Evolutionary conservation across 306 rosid species (phyloP), one percentile per base, ranked within the genome.

Genomic region (Vachellia pachyceras): DNA sequence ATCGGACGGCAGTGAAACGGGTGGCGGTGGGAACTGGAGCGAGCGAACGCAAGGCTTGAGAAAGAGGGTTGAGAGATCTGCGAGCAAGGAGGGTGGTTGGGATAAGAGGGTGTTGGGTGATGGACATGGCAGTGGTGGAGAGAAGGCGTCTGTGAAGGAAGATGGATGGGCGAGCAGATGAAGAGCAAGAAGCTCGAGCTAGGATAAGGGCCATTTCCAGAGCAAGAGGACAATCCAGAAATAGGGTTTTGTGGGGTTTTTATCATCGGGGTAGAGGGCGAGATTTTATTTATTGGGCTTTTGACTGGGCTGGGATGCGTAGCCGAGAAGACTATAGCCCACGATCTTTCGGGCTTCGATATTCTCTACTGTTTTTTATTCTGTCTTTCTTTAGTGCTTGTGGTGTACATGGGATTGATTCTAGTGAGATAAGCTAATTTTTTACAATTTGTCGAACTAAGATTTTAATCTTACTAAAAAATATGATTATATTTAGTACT

Each of bases 151-250:
- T 72, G 20, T 81, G 88, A 18, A 87, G 49, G 73, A 84, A 71
- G 12, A 80, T 18, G 15, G 88, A 80, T 72, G 35, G 58, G 7
- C 91, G 89, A 15, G 85, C 12, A 41, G 75, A 39, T 76, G 86
- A 64, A 58, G 89, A 15, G 50, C 76, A 6, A 77, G 88, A 65
- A 9, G 86, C 79, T 79, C 90, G 89, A 12, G 83, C 85, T 81
- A 87, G 91, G 83, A 90, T 82, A 87, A 44, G 75, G n/a, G 86
- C 94, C 97, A 89, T 90, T 74, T 68, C 18, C 49, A 9, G 2
- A 39, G 50, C 14, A n/a, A 7, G 52, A 18, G 1, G 7, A 35
- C 7, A 29, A 20, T 9, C 4, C 1, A 35, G 8, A 20, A 9
- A 10, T 3, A 69, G 55, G 74, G 54, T 42, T 69, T 69, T 10